Conservation (phyloP, 2,329 filamentous ascomycete genomes). For the Trichoderma sp. region DNA sequence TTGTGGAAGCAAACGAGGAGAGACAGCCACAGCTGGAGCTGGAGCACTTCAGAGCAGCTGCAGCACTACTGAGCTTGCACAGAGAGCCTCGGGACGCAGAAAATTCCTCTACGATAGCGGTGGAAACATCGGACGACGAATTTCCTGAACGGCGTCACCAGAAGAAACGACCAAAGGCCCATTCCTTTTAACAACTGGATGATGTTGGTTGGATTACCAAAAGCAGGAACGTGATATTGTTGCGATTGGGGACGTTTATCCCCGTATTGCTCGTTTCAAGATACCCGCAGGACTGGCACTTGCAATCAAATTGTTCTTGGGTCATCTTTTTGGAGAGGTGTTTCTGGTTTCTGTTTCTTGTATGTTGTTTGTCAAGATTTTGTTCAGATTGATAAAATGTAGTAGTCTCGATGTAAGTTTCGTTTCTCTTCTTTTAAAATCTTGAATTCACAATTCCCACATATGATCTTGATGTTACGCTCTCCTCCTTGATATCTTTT, state of each 20-base stretch:
- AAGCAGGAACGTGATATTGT: background rate
- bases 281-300: slow-evolving; percentile 2
- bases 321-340: background rate
- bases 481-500: background rate
- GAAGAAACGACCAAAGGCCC: slow-evolving; percentile 19
- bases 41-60: slow-evolving; percentile 21
- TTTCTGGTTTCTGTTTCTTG: background rate
- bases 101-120: background rate
- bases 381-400: background rate
- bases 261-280: background rate
- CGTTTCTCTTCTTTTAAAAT: background rate
- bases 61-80: slow-evolving; percentile 22
- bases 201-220: background rate
- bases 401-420: background rate
- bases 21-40: background rate
- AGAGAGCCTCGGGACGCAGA: background rate
- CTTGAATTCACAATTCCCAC: background rate
- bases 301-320: slow-evolving; percentile 4
- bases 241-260: background rate
- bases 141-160: background rate
- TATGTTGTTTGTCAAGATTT: background rate
- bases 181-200: slow-evolving; percentile 5
- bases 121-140: slow-evolving; percentile 7
- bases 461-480: background rate
- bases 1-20: background rate